Percentiles rank a stretch among this genome's conserved stretches.
phyloP scores from a whole-genome alignment of 1,284 basidiomycete species.

The Moesziomyces sp. region DNA sequence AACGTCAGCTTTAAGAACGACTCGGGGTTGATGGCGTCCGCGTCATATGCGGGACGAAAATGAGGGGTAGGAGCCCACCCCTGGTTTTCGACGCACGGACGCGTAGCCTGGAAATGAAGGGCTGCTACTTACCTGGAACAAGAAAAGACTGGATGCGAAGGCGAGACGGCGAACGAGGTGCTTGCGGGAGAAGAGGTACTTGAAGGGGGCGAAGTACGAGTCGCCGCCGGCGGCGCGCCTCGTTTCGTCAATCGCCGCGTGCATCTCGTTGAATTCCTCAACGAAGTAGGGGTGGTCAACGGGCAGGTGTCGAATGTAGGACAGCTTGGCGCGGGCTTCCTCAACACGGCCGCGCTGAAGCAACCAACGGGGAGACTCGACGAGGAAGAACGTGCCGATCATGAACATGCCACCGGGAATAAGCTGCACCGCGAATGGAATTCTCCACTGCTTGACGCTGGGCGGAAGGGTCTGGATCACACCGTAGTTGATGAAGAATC shows the following conservation, averaged over 20 bases:
- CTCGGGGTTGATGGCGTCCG: no score
- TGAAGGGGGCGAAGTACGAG: conserved; percentile 46
- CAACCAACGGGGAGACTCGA: conserved; percentile 76
- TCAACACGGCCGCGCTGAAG: conserved; percentile 71
- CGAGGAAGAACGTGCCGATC: conserved; percentile 70
- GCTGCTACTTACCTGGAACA: conserved; percentile 1
- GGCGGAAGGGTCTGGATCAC: conserved; percentile 69
- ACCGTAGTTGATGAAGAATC: conserved; percentile 69
- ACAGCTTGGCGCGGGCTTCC: conserved; percentile 55
- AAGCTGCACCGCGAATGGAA: conserved; percentile 72
- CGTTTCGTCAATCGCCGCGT: conserved; percentile 11
- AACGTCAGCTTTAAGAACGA: no score
- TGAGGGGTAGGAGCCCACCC: no score
- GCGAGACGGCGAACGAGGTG: conserved; percentile 14
- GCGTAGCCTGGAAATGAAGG: no score
- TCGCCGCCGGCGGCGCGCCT: conserved; percentile 15
- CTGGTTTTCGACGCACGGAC: no score
- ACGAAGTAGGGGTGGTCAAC: conserved; percentile 56
- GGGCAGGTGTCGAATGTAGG: conserved; percentile 57
- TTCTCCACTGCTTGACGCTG: conserved; percentile 70
- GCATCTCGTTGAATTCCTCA: conserved; percentile 38
- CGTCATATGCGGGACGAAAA: no score
- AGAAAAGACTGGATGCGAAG: conserved; percentile 20
- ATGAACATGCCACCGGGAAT: conserved; percentile 70
- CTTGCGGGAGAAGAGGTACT: conserved; percentile 39